Percentiles rank a stretch among this genome's conserved stretches.
These are phyloP conservation scores for Fulvia fulva DNA, from an alignment of 2,329 filamentous ascomycete genomes.

Conservation along the genomic window DNA sequence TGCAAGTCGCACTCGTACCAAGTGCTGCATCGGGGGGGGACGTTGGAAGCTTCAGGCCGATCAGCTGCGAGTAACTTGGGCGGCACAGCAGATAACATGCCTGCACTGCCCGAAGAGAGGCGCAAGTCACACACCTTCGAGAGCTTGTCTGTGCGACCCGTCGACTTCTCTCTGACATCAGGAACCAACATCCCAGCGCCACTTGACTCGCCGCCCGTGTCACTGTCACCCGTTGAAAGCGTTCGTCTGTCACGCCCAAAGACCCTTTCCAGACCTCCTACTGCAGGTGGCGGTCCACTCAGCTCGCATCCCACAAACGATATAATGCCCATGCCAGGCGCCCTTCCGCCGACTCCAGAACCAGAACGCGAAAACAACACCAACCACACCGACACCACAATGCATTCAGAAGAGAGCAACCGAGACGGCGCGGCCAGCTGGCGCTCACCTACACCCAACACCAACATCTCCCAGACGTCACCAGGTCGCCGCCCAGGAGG, in stretches of 20 bases:
- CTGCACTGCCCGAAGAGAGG: neutral
- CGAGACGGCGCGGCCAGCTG: slow-evolving; percentile 22
- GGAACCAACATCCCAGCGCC: slow-evolving; percentile 28
- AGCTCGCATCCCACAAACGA: slow-evolving; percentile 32
- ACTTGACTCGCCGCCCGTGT: slow-evolving; percentile 22
- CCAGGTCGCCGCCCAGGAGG: slow-evolving; percentile 20
- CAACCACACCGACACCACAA: slow-evolving; percentile 10
- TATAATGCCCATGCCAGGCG: slow-evolving; percentile 23
- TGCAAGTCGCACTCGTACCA: neutral
- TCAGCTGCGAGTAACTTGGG: slow-evolving; percentile 21
- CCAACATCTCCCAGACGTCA: slow-evolving; percentile 17
- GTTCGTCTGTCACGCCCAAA: neutral
- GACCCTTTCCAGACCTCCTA: slow-evolving; percentile 25
- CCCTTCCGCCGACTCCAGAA: slow-evolving; percentile 25
- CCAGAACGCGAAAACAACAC: slow-evolving; percentile 15
- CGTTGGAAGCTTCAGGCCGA: neutral
- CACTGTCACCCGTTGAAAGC: neutral
- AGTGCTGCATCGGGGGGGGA: neutral
- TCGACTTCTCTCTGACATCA: slow-evolving; percentile 25
- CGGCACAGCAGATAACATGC: neutral
- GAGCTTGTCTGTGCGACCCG: slow-evolving; percentile 15
- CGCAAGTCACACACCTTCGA: slow-evolving; percentile 21
- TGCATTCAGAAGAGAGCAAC: slow-evolving; percentile 12
- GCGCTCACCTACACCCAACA: slow-evolving; percentile 17
- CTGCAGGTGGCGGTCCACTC: slow-evolving; percentile 32